Evolutionary conservation across 306 rosid genomes (phyloP).

Genomic region (Quercus suber): DNA sequence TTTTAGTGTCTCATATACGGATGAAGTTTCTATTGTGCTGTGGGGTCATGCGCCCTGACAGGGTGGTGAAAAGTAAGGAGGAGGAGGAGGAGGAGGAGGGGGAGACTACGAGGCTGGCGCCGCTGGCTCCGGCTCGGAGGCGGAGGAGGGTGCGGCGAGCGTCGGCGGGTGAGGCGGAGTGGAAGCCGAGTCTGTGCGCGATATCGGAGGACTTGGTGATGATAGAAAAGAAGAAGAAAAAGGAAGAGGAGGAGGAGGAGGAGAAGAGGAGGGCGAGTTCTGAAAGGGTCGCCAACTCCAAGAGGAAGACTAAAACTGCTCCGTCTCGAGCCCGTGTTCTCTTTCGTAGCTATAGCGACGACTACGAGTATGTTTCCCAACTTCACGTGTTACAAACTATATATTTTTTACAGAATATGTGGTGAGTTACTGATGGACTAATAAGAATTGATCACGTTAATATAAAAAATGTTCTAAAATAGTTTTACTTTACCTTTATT

Average conservation of each 20-base stretch:
- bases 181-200: constrained; percentile 62
- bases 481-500: too few relatives aligned
- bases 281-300: not conserved
- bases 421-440: too few relatives aligned
- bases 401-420: too few relatives aligned
- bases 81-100: not conserved
- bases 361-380: constrained; percentile 25
- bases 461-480: too few relatives aligned
- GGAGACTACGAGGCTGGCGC: constrained; percentile 31
- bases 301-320: constrained; percentile 17
- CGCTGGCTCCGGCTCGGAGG: not conserved
- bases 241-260: constrained; percentile 10
- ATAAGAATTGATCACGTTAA: too few relatives aligned
- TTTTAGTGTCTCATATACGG: constrained; percentile 3
- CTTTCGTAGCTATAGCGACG: constrained; percentile 25
- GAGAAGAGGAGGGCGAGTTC: not conserved
- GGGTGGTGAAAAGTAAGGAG: too few relatives aligned
- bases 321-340: constrained; percentile 3
- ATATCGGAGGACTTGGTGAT: constrained; percentile 47
- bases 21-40: constrained; percentile 50
- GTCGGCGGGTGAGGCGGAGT: constrained; percentile 12
- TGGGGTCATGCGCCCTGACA: not conserved
- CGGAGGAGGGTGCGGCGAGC: constrained; percentile 12
- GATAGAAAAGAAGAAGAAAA: not conserved
- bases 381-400: rapidly evolving